Evolutionary conservation across 176 grass and related monocot species (phyloP), one percentile per base, ranked within the genome.

Genomic region (Phragmites australis): DNA sequence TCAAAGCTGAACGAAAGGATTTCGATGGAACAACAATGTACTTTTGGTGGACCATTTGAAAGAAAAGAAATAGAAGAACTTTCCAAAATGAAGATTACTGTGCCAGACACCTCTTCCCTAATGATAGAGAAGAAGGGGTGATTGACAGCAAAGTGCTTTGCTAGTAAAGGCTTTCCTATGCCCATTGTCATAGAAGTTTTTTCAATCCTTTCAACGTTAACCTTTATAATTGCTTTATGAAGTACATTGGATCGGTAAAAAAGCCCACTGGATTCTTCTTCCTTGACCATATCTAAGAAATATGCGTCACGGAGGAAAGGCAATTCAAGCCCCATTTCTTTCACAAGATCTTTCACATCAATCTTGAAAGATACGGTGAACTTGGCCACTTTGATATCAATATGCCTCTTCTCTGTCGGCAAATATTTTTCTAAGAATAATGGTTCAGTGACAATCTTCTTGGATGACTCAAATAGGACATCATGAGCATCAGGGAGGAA

Each of bases 111-210:
- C 23, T 88, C 86, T 23, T 88, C 81, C 22, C 59, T 77, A 72
- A 83, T 60, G 41, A 88, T 31, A 79, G 83, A 88, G 67, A 88
- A 78, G 81, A 88, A 88, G 11, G 86, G 86, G 48, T 67, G 86
- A 41, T 88, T 13, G 0, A 75, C 75, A 57, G 65, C 65, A 76
- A 88, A 83, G 49, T 74, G 58, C 41, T 88, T 41, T 67, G 30
- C 51, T 59, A 75, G 75, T 57, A 30, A 72, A 42, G 86, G 86
- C 49, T 88, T 88, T 39, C 30, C 65, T 31, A 66, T 50, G 59
- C 74, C 69, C 40, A 51, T 74, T 23, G 44, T 6, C 12, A 83
- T 23, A 13, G 68, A 83, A 43, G 67, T 59, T 58, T 78, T 50
- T 42, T 59, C 68, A 67, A 83, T 59, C 18, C 70, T 59, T 59